Percentiles rank a stretch among this genome's conserved stretches.
Conservation (phyloP, 768 basidiomycete genomes). For the Pisolithus tinctorius region DNA sequence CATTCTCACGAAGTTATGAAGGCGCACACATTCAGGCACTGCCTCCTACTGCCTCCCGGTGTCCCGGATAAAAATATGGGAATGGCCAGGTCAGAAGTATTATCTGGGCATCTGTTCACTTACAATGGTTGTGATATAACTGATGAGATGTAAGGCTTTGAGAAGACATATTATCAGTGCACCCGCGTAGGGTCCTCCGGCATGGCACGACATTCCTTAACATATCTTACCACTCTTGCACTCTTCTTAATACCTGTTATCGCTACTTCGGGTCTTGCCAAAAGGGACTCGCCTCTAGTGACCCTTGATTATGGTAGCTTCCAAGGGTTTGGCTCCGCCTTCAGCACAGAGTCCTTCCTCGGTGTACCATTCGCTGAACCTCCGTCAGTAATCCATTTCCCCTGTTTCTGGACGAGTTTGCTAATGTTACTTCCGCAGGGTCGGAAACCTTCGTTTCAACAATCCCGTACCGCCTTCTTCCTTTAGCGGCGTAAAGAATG, state of each 20-base stretch:
- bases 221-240: not conserved
- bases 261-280: not conserved
- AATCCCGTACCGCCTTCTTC: constrained; percentile 4
- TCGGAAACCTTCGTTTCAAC: constrained; percentile 14
- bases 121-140: too few species aligned
- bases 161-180: not conserved
- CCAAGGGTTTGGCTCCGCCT: constrained; percentile 8
- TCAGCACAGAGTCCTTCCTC: constrained; percentile 10
- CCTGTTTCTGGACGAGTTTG: not conserved
- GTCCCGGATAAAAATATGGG: not conserved
- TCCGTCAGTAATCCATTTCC: constrained; percentile 1
- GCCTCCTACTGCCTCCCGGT: not conserved
- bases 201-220: not conserved
- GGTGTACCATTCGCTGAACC: constrained; percentile 13
- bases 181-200: not conserved
- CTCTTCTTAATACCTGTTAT: not conserved
- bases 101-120: not conserved
- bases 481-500: not conserved
- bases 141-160: not conserved
- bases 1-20: too few species aligned
- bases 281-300: constrained; percentile 4
- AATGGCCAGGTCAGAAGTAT: not conserved
- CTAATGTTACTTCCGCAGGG: not conserved
- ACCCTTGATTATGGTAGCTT: constrained; percentile 14
- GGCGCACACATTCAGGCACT: not conserved